Evolutionary conservation across 2,329 filamentous ascomycete species (phyloP), one percentile per base, ranked within the genome.

Genomic region (Teratosphaeria viscida): DNA sequence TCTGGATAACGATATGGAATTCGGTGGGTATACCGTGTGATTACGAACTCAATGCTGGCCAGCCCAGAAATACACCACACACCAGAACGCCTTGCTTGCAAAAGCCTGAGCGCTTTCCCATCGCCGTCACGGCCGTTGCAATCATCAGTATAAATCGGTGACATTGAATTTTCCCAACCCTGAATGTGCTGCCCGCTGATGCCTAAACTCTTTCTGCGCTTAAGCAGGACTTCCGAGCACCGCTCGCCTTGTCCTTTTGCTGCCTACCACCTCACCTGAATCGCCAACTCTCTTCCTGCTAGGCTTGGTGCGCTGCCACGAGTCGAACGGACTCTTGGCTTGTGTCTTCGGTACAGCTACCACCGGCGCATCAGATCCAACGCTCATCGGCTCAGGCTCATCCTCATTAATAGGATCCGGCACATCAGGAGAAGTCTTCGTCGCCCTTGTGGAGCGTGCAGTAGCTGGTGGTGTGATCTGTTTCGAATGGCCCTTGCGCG

Each of bases 241-340:
- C 11, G 58, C 56, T 16, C 55, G 57, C 54, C 61, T 61, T 37
- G 60, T 60, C 56, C 62, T 32, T 57, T 63, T 63, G 27, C 29
- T 37, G 11, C 58, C 60, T 2, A 53, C 58, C n/a, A 19, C 56
- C 54, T 59, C 59, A 4, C 14, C 57, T n/a, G 23, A 57, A 12
- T 39, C 58, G n/a, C 23, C 29, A 10, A 43, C 14, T 47, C 57
- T 58, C 56, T 59, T 64, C 43, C 47, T 49, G 5, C 65, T 64
- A 49, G 57, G 29, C 61, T 90, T 90, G 66, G 82, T 83, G 60
- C 85, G 83, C 63, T 78, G 81, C 86, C 86, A 90, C 47, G 78
- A 78, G 66, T 88, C 85, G 66, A 90, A 90, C 2, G 83, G 84
- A 66, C 81, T 85, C 63, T 64, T 68, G 55, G 39, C 49, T 56